These are phyloP conservation scores for Knoxia roxburghii DNA, from an alignment of 257 asterid genomes.

Conservation along the genomic window DNA sequence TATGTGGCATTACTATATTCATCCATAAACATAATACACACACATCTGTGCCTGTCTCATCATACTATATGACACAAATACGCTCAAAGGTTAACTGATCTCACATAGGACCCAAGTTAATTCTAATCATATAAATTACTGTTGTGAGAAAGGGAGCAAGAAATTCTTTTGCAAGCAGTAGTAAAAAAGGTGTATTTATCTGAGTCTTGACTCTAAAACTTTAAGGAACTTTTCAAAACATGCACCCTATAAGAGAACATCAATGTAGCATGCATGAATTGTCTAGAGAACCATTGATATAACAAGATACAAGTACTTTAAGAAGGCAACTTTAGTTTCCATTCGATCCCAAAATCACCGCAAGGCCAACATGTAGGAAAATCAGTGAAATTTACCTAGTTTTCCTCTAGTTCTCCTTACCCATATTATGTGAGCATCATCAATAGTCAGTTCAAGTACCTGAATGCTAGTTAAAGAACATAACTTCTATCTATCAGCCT, in stretches of 20 bases:
- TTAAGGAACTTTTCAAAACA: background rate
- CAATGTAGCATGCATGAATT: background rate
- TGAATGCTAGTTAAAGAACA: background rate
- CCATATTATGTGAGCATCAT: background rate
- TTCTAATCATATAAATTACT: background rate
- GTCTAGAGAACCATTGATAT: background rate
- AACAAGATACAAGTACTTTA: background rate
- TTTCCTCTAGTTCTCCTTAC: background rate
- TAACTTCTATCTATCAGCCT: background rate
- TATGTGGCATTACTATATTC: background rate
- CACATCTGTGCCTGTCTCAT: too few relatives aligned
- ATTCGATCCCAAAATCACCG: background rate
- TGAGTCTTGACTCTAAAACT: background rate
- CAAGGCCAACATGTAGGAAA: background rate
- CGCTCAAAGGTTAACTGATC: too few relatives aligned
- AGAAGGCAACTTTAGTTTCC: background rate
- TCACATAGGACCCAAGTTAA: too few relatives aligned
- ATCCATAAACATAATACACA: too few relatives aligned
- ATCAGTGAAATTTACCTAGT: background rate
- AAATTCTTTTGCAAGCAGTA: background rate
- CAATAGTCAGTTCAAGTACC: background rate
- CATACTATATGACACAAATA: too few relatives aligned
- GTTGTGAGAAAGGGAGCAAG: background rate
- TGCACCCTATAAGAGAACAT: background rate
- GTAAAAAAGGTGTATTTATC: background rate